A percentile compares a stretch with the other conserved stretches of the same genome.
Conservation (phyloP, 2,329 filamentous ascomycete species). For the Lomentospora prolificans region DNA sequence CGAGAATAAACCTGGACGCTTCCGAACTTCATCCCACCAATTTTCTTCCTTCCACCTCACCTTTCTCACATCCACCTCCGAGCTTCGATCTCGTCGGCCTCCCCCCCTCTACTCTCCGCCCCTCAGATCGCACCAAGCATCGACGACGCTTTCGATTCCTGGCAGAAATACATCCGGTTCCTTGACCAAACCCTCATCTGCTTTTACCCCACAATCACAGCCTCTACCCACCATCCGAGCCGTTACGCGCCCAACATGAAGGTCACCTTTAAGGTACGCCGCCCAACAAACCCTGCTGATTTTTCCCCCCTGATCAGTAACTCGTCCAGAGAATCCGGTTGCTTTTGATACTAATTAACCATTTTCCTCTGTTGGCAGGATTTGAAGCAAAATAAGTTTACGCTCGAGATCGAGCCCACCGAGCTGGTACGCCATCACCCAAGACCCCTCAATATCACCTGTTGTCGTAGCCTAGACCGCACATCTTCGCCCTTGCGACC, state of each 20-base stretch:
- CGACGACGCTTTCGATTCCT: not conserved
- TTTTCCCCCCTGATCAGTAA: not conserved
- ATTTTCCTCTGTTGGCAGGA: conserved; percentile 47
- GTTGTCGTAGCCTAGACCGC: conserved; percentile 13
- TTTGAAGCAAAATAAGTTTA: conserved; percentile 97
- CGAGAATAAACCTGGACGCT: conserved; percentile 1
- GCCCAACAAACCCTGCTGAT: not conserved
- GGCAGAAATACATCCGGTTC: not conserved
- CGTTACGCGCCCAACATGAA: conserved; percentile 45
- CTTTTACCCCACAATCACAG: not conserved
- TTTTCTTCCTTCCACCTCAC: not conserved
- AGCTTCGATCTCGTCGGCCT: not conserved
- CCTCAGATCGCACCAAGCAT: not conserved
- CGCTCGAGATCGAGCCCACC: conserved; percentile 85
- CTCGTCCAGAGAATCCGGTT: no score
- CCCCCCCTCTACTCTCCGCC: not conserved
- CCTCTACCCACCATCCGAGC: not conserved
- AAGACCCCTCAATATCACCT: conserved; percentile 15
- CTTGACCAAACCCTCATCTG: not conserved
- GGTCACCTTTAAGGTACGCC: conserved; percentile 55
- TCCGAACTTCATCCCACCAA: not conserved
- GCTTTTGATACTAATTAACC: not conserved
- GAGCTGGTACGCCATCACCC: conserved; percentile 62
- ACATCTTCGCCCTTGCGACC: not conserved
- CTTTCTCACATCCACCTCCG: not conserved